Conservation (phyloP, 2,329 filamentous ascomycete genomes). For the Xylaria sp. region DNA sequence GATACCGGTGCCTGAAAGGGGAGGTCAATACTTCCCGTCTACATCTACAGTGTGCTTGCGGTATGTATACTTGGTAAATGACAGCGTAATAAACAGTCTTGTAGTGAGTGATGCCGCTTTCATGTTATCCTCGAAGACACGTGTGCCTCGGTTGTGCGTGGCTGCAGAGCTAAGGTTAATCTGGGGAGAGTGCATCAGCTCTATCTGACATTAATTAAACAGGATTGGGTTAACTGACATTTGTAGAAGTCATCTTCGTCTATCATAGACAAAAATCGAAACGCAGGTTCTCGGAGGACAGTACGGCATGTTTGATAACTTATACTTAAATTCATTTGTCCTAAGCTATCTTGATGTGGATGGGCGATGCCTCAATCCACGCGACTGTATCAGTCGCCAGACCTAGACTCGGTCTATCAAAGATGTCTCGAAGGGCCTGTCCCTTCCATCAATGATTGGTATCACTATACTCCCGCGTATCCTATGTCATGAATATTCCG, state of each 20-base stretch:
- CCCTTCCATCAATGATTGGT: constrained; percentile 1
- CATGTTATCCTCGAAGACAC: no score
- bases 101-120: no score
- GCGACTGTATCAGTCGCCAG: constrained; percentile 30
- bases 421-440: not conserved
- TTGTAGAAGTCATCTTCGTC: not conserved
- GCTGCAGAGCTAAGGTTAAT: no score
- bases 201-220: no score
- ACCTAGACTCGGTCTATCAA: constrained; percentile 15
- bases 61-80: no score
- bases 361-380: constrained; percentile 34
- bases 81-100: no score
- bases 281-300: not conserved
- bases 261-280: not conserved
- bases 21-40: no score
- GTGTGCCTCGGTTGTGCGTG: no score
- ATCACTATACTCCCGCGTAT: not conserved
- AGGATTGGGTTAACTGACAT: not conserved
- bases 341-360: constrained; percentile 35
- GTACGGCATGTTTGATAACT: constrained; percentile 21
- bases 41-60: no score
- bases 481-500: constrained; percentile 7
- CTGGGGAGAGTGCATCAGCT: no score
- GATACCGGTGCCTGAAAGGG: no score
- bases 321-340: constrained; percentile 24